A percentile compares a stretch with the other conserved stretches of the same genome.
These are phyloP conservation scores for Tetrapisispora namnaoensis DNA, from an alignment of 805 yeast genomes.

Conservation along the genomic window DNA sequence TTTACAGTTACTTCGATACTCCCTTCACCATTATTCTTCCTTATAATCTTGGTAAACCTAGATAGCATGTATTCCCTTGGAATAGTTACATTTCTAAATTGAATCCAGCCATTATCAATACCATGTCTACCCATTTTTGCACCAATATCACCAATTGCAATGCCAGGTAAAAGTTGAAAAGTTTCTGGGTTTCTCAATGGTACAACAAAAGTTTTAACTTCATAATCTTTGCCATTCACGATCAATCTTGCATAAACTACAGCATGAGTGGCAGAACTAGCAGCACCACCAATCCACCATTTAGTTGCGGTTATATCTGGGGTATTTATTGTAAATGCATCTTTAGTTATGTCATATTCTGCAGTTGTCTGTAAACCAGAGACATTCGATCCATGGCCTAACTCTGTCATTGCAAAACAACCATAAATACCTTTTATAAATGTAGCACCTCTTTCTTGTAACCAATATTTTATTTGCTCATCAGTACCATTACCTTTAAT, in stretches of 20 bases:
- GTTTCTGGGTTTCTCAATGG: slow-evolving; percentile 65
- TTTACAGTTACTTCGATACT: slow-evolving; percentile 31
- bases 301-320: slow-evolving; percentile 90
- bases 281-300: slow-evolving; percentile 99
- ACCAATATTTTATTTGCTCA: slow-evolving; percentile 79
- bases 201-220: slow-evolving; percentile 86
- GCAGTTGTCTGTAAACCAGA: slow-evolving; percentile 93
- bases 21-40: slow-evolving; percentile 56
- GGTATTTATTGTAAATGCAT: slow-evolving; percentile 68
- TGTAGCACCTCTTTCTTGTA: slow-evolving; percentile 54
- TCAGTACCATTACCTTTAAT: slow-evolving; percentile 81
- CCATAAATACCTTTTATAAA: slow-evolving; percentile 60
- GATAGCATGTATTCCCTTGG: slow-evolving; percentile 79
- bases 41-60: slow-evolving; percentile 62
- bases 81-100: slow-evolving; percentile 70
- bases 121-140: slow-evolving; percentile 95
- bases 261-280: slow-evolving; percentile 84
- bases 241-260: slow-evolving; percentile 78
- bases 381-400: slow-evolving; percentile 90
- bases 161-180: slow-evolving; percentile 69
- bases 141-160: slow-evolving; percentile 85
- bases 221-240: slow-evolving; percentile 76
- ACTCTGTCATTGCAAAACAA: slow-evolving; percentile 88
- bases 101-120: slow-evolving; percentile 95
- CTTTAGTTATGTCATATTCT: slow-evolving; percentile 52